These are phyloP conservation scores for Zymoseptoria pseudotritici DNA, from an alignment of 2,329 filamentous ascomycete genomes.

Conservation along the genomic window DNA sequence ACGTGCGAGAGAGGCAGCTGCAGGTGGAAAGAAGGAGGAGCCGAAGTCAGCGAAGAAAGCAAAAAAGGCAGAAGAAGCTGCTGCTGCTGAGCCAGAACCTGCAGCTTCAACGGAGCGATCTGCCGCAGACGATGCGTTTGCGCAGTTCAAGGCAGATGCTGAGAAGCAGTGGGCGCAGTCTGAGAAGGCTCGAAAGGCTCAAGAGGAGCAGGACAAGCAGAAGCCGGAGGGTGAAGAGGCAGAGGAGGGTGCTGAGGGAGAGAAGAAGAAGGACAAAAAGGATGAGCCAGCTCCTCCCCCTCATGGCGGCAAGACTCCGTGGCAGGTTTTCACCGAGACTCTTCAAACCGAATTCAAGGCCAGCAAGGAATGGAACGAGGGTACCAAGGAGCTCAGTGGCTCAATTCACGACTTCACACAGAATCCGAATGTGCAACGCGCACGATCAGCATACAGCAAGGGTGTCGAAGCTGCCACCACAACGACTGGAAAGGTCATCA, in stretches of 20 bases:
- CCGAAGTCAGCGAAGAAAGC: conserved; percentile 33
- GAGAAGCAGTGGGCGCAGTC: conserved; percentile 37
- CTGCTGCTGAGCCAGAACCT: conserved; percentile 29
- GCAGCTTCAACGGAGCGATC: conserved; percentile 19
- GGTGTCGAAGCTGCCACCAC: conserved; percentile 76
- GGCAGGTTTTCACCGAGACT: conserved; percentile 99
- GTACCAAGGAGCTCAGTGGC: conserved; percentile 85
- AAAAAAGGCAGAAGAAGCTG: conserved; percentile 21
- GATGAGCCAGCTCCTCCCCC: conserved; percentile 76
- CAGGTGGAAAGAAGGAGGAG: conserved; percentile 35
- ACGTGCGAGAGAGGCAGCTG: conserved; percentile 30
- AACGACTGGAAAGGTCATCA: conserved; percentile 71
- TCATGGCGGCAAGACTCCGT: conserved; percentile 95
- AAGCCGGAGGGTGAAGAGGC: conserved; percentile 30
- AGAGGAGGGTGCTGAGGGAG: conserved; percentile 42
- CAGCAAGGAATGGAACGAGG: conserved; percentile 98
- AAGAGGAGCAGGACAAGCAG: conserved; percentile 27
- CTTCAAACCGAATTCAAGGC: conserved; percentile 88
- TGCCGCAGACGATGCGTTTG: conserved; percentile 31
- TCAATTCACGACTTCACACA: conserved; percentile 87
- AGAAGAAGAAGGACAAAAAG: conserved; percentile 55
- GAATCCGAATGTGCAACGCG: conserved; percentile 81
- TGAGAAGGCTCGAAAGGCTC: conserved; percentile 26
- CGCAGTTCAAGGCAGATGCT: conserved; percentile 28
- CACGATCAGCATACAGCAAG: conserved; percentile 77